These are phyloP conservation scores for Penicillium samsonianum DNA, from an alignment of 495 filamentous ascomycete species.

Conservation along the genomic window DNA sequence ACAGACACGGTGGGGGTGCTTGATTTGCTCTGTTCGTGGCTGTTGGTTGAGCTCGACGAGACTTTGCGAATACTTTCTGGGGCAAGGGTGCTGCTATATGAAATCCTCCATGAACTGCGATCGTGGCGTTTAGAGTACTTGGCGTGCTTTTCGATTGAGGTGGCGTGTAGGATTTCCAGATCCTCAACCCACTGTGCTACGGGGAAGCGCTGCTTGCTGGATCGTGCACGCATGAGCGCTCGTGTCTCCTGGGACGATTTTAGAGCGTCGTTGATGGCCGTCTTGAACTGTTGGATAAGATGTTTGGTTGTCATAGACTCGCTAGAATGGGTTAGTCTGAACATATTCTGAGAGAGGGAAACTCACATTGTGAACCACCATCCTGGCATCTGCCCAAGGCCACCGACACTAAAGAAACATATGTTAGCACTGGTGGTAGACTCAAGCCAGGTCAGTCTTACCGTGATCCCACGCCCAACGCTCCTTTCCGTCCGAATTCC, in stretches of 20 bases:
- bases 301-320: constrained; percentile 71
- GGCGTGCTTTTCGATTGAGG: constrained; percentile 47
- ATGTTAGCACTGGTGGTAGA: not conserved
- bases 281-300: constrained; percentile 68
- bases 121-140: constrained; percentile 11
- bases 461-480: constrained; percentile 67
- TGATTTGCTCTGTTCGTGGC: constrained; percentile 16
- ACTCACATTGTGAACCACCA: constrained; percentile 61
- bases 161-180: constrained; percentile 61
- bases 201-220: constrained; percentile 74
- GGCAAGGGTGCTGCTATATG: constrained; percentile 21
- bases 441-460: not conserved
- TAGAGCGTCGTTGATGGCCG: constrained; percentile 67
- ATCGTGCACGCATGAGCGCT: constrained; percentile 70
- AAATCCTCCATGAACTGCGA: constrained; percentile 14
- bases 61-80: constrained; percentile 12
- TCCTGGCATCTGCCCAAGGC: constrained; percentile 76
- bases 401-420: constrained; percentile 44
- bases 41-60: constrained; percentile 12
- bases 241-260: constrained; percentile 59
- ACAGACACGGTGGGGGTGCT: constrained; percentile 9
- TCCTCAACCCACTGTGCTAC: constrained; percentile 67
- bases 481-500: constrained; percentile 77
- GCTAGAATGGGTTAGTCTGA: constrained; percentile 10
- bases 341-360: not conserved